These are phyloP conservation scores for Hypoxylon rubiginosum DNA, from an alignment of 2,329 filamentous ascomycete genomes.

Conservation along the genomic window DNA sequence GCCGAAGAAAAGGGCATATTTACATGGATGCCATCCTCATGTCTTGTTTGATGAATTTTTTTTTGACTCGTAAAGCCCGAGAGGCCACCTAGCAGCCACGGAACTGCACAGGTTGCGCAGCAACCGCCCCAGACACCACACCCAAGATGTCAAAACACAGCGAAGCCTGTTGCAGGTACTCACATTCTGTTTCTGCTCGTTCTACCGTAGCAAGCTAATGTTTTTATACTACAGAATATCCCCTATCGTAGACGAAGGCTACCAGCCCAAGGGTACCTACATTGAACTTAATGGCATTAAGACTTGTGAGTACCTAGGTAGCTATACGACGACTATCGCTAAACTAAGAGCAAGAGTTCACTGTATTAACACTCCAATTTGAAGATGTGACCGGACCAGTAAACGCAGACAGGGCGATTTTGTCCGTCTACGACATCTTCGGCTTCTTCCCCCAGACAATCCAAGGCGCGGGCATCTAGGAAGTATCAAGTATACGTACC, in stretches of 20 bases:
- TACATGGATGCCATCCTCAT: not conserved
- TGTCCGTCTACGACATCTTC: constrained; percentile 76
- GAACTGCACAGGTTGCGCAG: not conserved
- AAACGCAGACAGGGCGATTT: constrained; percentile 66
- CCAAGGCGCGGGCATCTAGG: constrained; percentile 76
- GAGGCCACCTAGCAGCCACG: not conserved
- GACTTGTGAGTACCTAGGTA: constrained; percentile 40
- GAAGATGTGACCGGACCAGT: constrained; percentile 61
- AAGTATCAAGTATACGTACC: constrained; percentile 89
- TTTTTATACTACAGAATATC: constrained; percentile 29
- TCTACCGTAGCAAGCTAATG: not conserved
- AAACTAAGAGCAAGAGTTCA: not conserved
- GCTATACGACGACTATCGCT: too few relatives aligned
- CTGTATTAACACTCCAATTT: not conserved
- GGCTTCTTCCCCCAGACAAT: constrained; percentile 76
- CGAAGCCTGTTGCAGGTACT: constrained; percentile 41
- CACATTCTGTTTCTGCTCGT: not conserved
- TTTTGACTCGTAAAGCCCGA: not conserved
- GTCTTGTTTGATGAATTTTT: not conserved
- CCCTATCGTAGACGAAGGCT: constrained; percentile 36
- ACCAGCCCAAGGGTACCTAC: constrained; percentile 40
- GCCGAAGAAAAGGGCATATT: not conserved
- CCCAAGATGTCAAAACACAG: constrained; percentile 39
- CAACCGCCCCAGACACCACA: not conserved
- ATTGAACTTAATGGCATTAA: constrained; percentile 30